Evolutionary conservation across 2,329 filamentous ascomycete genomes (phyloP), one percentile per base, ranked within the genome.

Genomic region (Cladosporium sp.): DNA sequence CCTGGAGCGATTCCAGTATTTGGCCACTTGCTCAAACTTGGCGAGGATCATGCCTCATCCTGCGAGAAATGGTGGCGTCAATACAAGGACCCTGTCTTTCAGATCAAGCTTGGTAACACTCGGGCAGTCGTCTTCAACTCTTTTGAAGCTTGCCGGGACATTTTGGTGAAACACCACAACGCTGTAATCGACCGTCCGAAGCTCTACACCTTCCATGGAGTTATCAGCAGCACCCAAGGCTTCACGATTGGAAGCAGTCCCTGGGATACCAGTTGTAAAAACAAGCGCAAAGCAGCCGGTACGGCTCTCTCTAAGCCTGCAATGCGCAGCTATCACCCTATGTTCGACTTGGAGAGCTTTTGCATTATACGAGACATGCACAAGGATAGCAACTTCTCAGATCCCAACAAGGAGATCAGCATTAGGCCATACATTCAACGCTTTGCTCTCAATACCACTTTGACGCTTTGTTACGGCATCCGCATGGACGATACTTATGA

Each of bases 221-320:
- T 85, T 59, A 84, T 86, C 18, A 82, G 79, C 69, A 79, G 75
- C 14, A 84, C 82, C 0, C 82, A 86, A 68, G 84, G 84, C 0
- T 86, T 85, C 74, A 86, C 84, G 0, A 85, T 86, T 60, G 84
- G 83, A n/a, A 81, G 79, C 5, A 81, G 78, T 2, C 84, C 83
- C 0, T 85, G 83, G 84, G 83, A 85, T 62, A 80, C 83, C 26
- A 83, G 80, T 41, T 85, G 82, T 72, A 82, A 81, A 70, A 85
- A 83, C 68, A 84, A 84, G 70, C 78, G 84, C 0, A 85, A 84
- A 68, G 83, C 83, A 1, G 81, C 83, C 0, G 82, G 82, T 1
- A 80, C 79, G 1, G 82, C 83, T 0, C 73, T 86, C 1, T 78
- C 80, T 15, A 74, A 81, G 28, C 77, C 80, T 0, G 81, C 81